phyloP scores from a whole-genome alignment of 2,329 filamentous ascomycete species.

The Xylaria arbuscula region DNA sequence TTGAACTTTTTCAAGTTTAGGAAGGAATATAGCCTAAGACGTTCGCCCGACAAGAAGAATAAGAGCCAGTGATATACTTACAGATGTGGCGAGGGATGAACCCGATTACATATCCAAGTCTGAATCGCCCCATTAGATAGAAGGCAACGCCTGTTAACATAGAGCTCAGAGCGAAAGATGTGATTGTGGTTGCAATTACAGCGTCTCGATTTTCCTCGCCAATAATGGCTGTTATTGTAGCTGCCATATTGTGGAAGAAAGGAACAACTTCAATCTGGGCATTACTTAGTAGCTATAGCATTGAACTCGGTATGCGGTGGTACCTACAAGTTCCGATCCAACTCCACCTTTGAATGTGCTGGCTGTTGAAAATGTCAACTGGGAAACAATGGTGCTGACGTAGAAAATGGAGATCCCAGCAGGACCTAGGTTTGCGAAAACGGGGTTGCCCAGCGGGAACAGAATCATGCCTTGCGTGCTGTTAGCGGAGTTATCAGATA shows the following conservation, averaged over 20 bases:
- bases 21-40: background rate
- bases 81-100: constrained; percentile 95
- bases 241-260: constrained; percentile 99
- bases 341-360: constrained; percentile 92
- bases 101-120: constrained; percentile 90
- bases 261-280: constrained; percentile 91
- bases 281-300: constrained; percentile 39
- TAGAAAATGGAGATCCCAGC: constrained; percentile 99
- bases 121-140: constrained; percentile 87
- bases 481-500: constrained; percentile 23
- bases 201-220: constrained; percentile 84
- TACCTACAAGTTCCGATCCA: constrained; percentile 86
- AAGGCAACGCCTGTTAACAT: constrained; percentile 92
- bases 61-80: background rate
- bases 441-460: constrained; percentile 87
- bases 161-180: constrained; percentile 89
- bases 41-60: too few relatives aligned
- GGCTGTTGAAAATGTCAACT: constrained; percentile 86
- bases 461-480: constrained; percentile 80
- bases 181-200: constrained; percentile 93
- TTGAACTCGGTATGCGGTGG: constrained; percentile 15
- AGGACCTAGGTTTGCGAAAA: constrained; percentile 87
- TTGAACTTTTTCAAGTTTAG: background rate
- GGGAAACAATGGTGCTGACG: constrained; percentile 94
- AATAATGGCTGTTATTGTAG: constrained; percentile 82